Conservation (phyloP, 257 asterid genomes). For the Paraleonurus japonicus region DNA sequence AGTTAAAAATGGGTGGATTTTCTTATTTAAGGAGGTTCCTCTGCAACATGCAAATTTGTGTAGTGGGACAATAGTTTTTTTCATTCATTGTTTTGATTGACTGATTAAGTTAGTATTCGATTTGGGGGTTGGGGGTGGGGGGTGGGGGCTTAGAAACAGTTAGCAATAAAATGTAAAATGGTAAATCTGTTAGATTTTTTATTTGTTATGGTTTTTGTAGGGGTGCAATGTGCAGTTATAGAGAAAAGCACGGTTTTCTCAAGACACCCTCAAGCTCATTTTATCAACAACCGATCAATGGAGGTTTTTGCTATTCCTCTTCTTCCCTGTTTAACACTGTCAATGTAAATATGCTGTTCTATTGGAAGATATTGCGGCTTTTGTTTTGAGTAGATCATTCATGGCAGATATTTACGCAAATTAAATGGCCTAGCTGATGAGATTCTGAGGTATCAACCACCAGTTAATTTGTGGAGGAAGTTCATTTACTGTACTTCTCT, state of each 20-base stretch:
- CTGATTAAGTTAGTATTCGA: no score
- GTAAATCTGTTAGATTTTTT: not conserved
- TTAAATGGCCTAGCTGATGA: conserved; percentile 81
- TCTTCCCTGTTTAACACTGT: not conserved
- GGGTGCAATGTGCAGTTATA: conserved; percentile 75
- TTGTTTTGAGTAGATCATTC: conserved; percentile 40
- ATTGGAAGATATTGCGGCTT: conserved; percentile 21
- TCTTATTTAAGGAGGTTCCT: not conserved
- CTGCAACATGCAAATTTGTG: not conserved
- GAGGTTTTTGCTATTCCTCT: conserved; percentile 54
- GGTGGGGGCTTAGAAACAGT: no score
- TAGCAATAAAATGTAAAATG: no score
- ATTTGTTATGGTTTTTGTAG: no score
- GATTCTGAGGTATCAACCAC: conserved; percentile 77
- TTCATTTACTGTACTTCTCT: conserved; percentile 86
- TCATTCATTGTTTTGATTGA: no score
- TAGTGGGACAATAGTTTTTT: no score
- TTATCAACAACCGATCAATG: conserved; percentile 88
- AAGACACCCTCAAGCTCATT: conserved; percentile 94
- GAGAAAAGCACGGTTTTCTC: conserved; percentile 73
- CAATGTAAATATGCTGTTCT: not conserved
- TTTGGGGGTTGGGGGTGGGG: no score
- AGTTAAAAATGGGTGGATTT: not conserved
- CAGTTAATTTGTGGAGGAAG: conserved; percentile 93
- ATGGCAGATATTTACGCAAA: conserved; percentile 74